Conservation (phyloP, 2,329 filamentous ascomycete species). For the Sclerotinia glacialis region DNA sequence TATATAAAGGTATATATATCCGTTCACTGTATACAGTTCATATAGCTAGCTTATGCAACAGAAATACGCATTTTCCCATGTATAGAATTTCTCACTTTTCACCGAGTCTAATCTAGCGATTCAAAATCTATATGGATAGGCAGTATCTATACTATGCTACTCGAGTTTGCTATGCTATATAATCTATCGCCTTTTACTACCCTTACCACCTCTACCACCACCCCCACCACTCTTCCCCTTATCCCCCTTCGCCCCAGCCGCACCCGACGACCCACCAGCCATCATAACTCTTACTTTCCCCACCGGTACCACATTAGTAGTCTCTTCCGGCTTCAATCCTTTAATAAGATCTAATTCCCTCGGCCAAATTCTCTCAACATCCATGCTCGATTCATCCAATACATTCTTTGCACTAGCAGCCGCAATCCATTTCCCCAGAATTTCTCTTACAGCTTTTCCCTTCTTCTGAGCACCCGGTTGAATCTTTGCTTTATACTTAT, state of each 20-base stretch:
- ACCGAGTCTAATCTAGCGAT: no score
- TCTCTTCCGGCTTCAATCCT: slow-evolving; percentile 75
- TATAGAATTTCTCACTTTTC: no score
- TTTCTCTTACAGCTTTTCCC: slow-evolving; percentile 89
- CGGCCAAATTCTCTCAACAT: slow-evolving; percentile 77
- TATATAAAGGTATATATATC: no score
- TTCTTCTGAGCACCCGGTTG: slow-evolving; percentile 90
- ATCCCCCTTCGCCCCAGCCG: slow-evolving; percentile 33
- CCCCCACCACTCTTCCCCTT: slow-evolving; percentile 33
- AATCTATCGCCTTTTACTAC: slow-evolving; percentile 31
- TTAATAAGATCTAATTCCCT: slow-evolving; percentile 82
- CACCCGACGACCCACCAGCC: slow-evolving; percentile 49
- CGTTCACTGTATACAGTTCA: no score
- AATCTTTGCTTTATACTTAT: slow-evolving; percentile 93
- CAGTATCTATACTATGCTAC: no score
- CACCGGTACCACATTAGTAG: slow-evolving; percentile 77
- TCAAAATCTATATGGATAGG: no score
- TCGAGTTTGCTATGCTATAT: no score
- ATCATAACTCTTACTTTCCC: slow-evolving; percentile 78
- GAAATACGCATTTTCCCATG: no score
- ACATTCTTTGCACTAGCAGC: slow-evolving; percentile 56
- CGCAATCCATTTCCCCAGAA: slow-evolving; percentile 75
- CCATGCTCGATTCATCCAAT: slow-evolving; percentile 58
- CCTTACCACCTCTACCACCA: slow-evolving; percentile 30
- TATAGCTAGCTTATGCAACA: no score